Evolutionary conservation across 2,329 filamentous ascomycete genomes (phyloP), one percentile per base, ranked within the genome.

Genomic region (Paracoccidioides lutzii): DNA sequence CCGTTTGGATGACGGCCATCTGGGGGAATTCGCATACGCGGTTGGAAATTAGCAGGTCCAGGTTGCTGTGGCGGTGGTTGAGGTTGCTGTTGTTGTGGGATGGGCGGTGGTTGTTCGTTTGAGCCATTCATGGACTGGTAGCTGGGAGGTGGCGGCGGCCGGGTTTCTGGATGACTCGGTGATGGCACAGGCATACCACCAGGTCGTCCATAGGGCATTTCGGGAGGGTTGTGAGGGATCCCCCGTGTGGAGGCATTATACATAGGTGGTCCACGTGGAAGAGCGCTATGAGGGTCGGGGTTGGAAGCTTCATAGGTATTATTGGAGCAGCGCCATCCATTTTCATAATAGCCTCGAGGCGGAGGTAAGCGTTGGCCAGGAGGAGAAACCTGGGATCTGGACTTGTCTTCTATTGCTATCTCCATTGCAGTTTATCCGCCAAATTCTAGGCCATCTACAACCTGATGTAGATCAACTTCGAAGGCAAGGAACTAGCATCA

Each of bases 121-220:
- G 68, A 57, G 57, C 69, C 68, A 57, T 69, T 71, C 57, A 70
- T 66, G 12, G 66, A 65, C 52, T 66, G 67, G 54, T 64, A 71
- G 41, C 51, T 58, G 5, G 62, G 54, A 57, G 66, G 66, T 35
- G 64, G 66, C 37, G 64, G 61, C 12, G 66, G 63, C 45, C 58
- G 61, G 42, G 61, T 52, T 37, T 68, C 67, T 10, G 64, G 55
- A n/a, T 64, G 59, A 10, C 66, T 60, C 51, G 66, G 67, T 14
- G 62, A 54, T 15, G 67, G 64, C 38, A 61, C 63, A 9, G 69
- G 64, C 38, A 71, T 54, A 53, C 64, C 66, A 54, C 60, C 66
- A 10, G 66, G 64, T 43, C 69, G 68, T 22, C 57, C 61, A 56
- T 69, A 73, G 7, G 65, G 66, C 30, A 63, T 65, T 40, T 70